A percentile compares a stretch with the other conserved stretches of the same genome.
Conservation (phyloP, 2,329 filamentous ascomycete species). For the Chrysosporium queenslandicum region DNA sequence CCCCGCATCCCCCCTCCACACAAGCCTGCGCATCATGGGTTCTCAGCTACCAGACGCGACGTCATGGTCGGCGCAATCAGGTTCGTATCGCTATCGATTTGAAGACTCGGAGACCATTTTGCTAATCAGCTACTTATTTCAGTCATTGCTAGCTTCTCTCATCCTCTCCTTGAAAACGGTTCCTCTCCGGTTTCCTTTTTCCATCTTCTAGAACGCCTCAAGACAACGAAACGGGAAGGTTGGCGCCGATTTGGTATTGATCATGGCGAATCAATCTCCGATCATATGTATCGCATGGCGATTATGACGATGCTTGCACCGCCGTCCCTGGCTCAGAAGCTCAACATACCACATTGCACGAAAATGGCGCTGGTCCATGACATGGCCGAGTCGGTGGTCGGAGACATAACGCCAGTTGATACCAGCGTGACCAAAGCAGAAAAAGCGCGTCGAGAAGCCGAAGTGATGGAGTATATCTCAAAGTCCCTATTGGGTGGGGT, state of each 20-base stretch:
- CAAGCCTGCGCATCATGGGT: background rate
- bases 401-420: conserved; percentile 93
- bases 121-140: conserved; percentile 9
- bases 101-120: too few species aligned
- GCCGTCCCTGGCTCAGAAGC: conserved; percentile 54
- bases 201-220: conserved; percentile 84
- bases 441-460: conserved; percentile 76
- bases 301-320: conserved; percentile 90
- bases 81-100: too few species aligned
- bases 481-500: conserved; percentile 62
- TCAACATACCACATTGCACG: conserved; percentile 76
- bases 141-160: conserved; percentile 57
- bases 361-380: conserved; percentile 96
- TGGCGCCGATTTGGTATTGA: conserved; percentile 80
- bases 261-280: conserved; percentile 75
- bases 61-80: conserved; percentile 30
- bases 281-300: conserved; percentile 99
- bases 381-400: conserved; percentile 91
- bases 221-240: conserved; percentile 92
- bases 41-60: conserved; percentile 18
- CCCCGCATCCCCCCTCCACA: background rate
- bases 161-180: conserved; percentile 50
- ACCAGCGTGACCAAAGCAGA: conserved; percentile 66
- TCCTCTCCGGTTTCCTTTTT: conserved; percentile 80
- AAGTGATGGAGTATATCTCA: conserved; percentile 87